Evolutionary conservation across 176 grass and related monocot genomes (phyloP).

Genomic region (Cenchrus fungigraminus): DNA sequence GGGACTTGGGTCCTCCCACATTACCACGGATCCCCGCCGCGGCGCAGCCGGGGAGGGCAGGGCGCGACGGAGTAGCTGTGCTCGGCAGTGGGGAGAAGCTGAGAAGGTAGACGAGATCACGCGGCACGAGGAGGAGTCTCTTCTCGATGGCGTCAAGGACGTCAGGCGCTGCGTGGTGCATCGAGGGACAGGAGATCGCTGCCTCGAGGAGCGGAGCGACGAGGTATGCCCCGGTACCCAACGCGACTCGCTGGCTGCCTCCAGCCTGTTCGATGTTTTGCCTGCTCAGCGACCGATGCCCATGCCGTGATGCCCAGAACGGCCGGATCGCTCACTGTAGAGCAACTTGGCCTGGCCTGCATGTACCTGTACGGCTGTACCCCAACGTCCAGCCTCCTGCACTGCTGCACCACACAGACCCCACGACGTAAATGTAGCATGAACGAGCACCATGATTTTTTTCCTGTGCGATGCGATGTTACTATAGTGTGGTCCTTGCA

Average conservation of each 20-base stretch:
- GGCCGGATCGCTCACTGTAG: neutral
- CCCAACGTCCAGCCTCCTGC: neutral
- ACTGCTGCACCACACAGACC: neutral
- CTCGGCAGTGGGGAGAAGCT: slow-evolving; percentile 50
- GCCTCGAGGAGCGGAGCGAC: slow-evolving; percentile 58
- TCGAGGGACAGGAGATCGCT: slow-evolving; percentile 58
- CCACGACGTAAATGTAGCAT: neutral
- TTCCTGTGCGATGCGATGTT: neutral
- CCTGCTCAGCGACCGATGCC: neutral
- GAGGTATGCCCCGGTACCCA: slow-evolving; percentile 45
- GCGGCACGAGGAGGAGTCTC: slow-evolving; percentile 52
- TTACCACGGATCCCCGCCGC: neutral
- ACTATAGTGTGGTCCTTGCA: neutral
- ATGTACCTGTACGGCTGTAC: neutral
- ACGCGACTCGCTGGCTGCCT: neutral
- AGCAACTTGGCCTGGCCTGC: slow-evolving; percentile 19
- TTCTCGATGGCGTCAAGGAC: slow-evolving; percentile 62
- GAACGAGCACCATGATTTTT: neutral
- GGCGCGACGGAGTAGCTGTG: neutral
- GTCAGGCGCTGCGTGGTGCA: slow-evolving; percentile 68
- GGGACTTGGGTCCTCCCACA: neutral
- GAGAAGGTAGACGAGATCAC: slow-evolving; percentile 69
- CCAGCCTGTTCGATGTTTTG: slow-evolving; percentile 43
- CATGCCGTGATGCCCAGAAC: neutral
- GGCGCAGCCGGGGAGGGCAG: neutral